Base-by-base conservation (phyloP, 345 rosid genomes). In the Litchi chinensis region DNA sequence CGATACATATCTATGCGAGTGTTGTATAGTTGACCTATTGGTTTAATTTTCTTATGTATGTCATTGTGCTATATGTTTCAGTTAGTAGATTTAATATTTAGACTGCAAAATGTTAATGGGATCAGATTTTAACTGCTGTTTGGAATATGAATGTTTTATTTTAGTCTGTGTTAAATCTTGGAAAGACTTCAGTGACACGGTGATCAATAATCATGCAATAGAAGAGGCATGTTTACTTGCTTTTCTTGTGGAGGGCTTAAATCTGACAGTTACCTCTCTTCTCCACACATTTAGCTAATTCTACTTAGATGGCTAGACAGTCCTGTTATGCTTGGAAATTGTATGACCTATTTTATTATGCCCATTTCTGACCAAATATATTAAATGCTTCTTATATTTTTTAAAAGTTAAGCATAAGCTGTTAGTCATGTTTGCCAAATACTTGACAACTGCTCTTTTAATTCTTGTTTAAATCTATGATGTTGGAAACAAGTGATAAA, bases 161-260 rank as follows among this genome's bases (percentile, higher is more conserved):
- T 7, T 21, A 18, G 54, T 37, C 11, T 40, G 22, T 22, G 59
- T 39, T 76, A 18, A 68, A 37, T 54, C 13, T 41, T 15, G 4
- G 50, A 56, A 59, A 59, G 67, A 77, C 74, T 18, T 24, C 26
- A 41, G 8, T 70, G 66, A 37, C 48, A 43, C 67, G 16, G 39
- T 77, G 59, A 68, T 54, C 66, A 40, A n/a, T 56, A 26, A 54
- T 39, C 54, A 21, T 40, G 24, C 39, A 46, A 65, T 75, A 19
- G 59, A 62, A 63, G 56, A 44, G 24, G 28, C 62, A 68, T 65
- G 6, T n/a, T 60, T 41, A 39, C 67, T 66, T 15, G 43, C 12
- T 57, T 67, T 76, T 76, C 56, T 52, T 10, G 71, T 52, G 72
- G 71, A 50, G 62, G 56, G 59, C 10, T 26, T n/a, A 65, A 69